Conservation (phyloP, 2,329 filamentous ascomycete species). For the Alternaria gaisen region DNA sequence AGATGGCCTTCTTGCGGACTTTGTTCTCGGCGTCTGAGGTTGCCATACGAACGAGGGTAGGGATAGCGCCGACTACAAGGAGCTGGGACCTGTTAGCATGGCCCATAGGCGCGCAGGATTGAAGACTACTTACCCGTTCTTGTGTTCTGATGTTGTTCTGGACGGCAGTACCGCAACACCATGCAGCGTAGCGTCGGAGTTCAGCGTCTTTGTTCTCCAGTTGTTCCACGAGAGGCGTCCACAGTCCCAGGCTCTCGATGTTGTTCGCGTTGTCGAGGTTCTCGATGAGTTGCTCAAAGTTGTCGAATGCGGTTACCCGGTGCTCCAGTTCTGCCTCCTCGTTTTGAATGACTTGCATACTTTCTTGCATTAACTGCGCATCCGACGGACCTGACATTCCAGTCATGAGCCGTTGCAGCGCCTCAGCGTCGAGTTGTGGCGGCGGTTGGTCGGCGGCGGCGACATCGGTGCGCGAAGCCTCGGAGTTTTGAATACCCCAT, state of each 20-base stretch:
- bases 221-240: slow-evolving; percentile 79
- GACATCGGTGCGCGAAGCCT: slow-evolving; percentile 50
- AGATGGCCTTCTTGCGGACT: slow-evolving; percentile 86
- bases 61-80: slow-evolving; percentile 70
- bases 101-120: background rate
- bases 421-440: slow-evolving; percentile 23
- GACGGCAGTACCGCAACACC: slow-evolving; percentile 92
- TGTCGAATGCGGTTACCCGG: slow-evolving; percentile 35
- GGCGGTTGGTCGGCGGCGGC: slow-evolving; percentile 54
- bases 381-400: slow-evolving; percentile 64
- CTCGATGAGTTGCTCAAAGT: slow-evolving; percentile 40
- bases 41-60: slow-evolving; percentile 72
- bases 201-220: slow-evolving; percentile 74
- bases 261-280: slow-evolving; percentile 94
- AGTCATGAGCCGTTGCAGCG: slow-evolving; percentile 19
- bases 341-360: slow-evolving; percentile 78
- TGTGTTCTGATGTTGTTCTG: slow-evolving; percentile 93
- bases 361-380: slow-evolving; percentile 87
- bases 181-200: slow-evolving; percentile 85
- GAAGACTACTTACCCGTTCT: slow-evolving; percentile 65
- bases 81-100: slow-evolving; percentile 52
- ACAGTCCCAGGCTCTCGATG: slow-evolving; percentile 78
- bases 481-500: slow-evolving; percentile 76
- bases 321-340: slow-evolving; percentile 43
- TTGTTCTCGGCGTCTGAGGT: slow-evolving; percentile 66